Evolutionary conservation across 169 alveolate species (phyloP).

Genomic region (Cryptosporidium ryanae): DNA sequence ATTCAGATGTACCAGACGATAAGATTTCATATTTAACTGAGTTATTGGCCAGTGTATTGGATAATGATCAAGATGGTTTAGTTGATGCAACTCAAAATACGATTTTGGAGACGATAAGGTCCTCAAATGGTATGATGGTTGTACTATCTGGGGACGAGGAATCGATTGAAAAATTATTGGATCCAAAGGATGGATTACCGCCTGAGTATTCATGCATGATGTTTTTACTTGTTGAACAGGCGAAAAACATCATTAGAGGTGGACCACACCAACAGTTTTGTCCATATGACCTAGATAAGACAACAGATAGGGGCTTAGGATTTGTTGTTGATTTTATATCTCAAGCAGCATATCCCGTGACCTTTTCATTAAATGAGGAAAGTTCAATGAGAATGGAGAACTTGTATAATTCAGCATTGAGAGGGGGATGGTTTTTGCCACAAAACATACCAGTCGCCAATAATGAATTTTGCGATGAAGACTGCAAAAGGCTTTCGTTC

Average conservation of each 20-base stretch:
- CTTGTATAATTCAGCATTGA: slow-evolving; percentile 55
- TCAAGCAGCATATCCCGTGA: slow-evolving; percentile 73
- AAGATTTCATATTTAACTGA: slow-evolving; percentile 58
- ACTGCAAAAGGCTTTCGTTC: slow-evolving; percentile 65
- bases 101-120: slow-evolving; percentile 54
- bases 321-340: slow-evolving; percentile 68
- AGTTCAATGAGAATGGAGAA: slow-evolving; percentile 75
- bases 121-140: slow-evolving; percentile 72
- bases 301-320: slow-evolving; percentile 57
- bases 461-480: slow-evolving; percentile 66
- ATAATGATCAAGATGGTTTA: slow-evolving; percentile 71
- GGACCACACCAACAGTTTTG: slow-evolving; percentile 75
- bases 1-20: slow-evolving; percentile 52
- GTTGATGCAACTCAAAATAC: slow-evolving; percentile 74
- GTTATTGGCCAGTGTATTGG: slow-evolving; percentile 63
- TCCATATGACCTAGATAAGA: slow-evolving; percentile 55
- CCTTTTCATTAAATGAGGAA: slow-evolving; percentile 70
- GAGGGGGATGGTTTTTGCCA: slow-evolving; percentile 67
- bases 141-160: slow-evolving; percentile 60
- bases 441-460: slow-evolving; percentile 62
- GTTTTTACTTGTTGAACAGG: slow-evolving; percentile 72
- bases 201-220: slow-evolving; percentile 71
- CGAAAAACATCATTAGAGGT: slow-evolving; percentile 62
- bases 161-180: slow-evolving; percentile 45
- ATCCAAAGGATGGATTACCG: slow-evolving; percentile 56